Conservation (phyloP, 805 yeast genomes). For the Ogataea thermomethanolica region DNA sequence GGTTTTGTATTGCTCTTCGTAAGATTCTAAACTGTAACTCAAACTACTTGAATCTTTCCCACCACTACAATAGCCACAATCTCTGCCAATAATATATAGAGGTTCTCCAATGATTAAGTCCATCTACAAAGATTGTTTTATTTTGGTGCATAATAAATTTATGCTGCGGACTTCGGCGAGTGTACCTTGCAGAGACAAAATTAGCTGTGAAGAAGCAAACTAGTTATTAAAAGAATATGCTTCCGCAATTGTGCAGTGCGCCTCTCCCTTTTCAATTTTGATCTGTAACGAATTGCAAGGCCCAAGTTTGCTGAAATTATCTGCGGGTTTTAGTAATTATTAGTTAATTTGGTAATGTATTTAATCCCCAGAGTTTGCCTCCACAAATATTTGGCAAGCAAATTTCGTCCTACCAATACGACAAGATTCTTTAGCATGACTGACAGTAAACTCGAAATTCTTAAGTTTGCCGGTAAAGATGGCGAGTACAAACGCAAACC, state of each 20-base stretch:
- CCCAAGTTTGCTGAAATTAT: too few species aligned
- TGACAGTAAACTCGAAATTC: constrained; percentile 37
- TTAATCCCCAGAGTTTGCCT: too few species aligned
- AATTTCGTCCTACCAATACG: too few species aligned
- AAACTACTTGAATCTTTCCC: constrained; percentile 30
- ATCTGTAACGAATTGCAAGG: too few species aligned
- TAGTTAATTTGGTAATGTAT: neutral
- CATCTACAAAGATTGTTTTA: constrained; percentile 2
- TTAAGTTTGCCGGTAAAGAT: constrained; percentile 46
- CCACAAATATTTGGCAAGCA: neutral
- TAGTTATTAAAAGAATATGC: too few species aligned
- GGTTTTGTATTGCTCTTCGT: constrained; percentile 10
- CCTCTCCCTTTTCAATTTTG: too few species aligned
- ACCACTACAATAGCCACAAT: constrained; percentile 77
- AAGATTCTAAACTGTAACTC: constrained; percentile 38
- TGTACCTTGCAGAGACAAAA: neutral
- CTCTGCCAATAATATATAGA: constrained; percentile 37
- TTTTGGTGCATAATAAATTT: too few species aligned
- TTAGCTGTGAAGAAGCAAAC: neutral
- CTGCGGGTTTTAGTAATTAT: neutral
- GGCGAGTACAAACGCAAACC: constrained; percentile 55
- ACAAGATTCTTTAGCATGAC: constrained; percentile 4
- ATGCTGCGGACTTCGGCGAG: neutral
- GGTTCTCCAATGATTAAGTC: constrained; percentile 20
- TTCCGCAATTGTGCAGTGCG: too few species aligned